These are phyloP conservation scores for Trametes punicea DNA, from an alignment of 768 basidiomycete species.

Conservation along the genomic window DNA sequence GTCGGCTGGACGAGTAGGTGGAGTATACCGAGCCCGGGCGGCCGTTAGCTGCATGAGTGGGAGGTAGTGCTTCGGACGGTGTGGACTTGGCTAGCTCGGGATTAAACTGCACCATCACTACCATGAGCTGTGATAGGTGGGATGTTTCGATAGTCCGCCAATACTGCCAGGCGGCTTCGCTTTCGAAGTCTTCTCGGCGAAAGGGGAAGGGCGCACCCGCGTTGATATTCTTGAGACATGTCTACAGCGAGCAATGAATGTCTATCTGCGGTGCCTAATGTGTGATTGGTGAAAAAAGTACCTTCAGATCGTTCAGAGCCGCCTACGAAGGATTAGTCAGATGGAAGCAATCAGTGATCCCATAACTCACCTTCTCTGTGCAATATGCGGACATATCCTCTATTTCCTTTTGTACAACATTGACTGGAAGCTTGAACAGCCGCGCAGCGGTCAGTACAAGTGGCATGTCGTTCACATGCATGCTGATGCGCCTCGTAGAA, in stretches of 20 bases:
- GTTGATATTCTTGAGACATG: conserved; percentile 88
- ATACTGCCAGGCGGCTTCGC: conserved; percentile 75
- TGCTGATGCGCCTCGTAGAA: conserved; percentile 35
- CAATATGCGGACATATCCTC: conserved; percentile 61
- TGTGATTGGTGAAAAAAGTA: conserved; percentile 34
- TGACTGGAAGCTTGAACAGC: conserved; percentile 72
- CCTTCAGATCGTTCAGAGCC: conserved; percentile 85
- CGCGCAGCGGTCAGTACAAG: conserved; percentile 65
- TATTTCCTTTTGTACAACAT: conserved; percentile 69
- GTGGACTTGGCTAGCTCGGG: conserved; percentile 83
- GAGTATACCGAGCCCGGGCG: conserved; percentile 63
- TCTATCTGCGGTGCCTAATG: not conserved
- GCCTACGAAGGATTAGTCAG: conserved; percentile 45
- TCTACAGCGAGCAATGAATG: conserved; percentile 41
- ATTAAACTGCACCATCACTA: conserved; percentile 81
- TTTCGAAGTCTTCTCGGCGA: conserved; percentile 81
- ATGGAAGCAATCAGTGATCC: not conserved
- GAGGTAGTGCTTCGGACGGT: conserved; percentile 48
- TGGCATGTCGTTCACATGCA: conserved; percentile 70
- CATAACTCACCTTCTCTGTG: conserved; percentile 63
- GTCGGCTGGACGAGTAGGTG: conserved; percentile 13
- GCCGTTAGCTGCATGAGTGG: conserved; percentile 28
- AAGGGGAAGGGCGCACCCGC: conserved; percentile 82
- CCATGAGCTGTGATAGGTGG: conserved; percentile 83
- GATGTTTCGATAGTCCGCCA: conserved; percentile 83